Evolutionary conservation across 2,329 filamentous ascomycete genomes (phyloP), one percentile per base, ranked within the genome.

Genomic region (Epichloe gansuensis): DNA sequence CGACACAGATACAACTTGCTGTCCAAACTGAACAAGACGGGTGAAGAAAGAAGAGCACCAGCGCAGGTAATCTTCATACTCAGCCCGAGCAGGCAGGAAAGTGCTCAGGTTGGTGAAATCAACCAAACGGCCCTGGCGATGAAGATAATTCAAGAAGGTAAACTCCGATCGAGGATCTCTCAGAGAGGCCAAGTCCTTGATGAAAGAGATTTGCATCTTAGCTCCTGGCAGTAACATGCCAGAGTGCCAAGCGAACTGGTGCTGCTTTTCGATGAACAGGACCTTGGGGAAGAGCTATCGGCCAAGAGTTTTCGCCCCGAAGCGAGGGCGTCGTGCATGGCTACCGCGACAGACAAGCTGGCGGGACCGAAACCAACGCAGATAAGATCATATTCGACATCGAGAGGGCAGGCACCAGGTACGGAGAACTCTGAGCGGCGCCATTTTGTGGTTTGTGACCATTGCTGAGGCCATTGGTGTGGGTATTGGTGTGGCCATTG

Each of bases 151-250:
- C 64, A 95, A 75, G 71, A 96, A 97, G 13, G 91, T 97, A 69
- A 97, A 97, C 62, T 90, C 80, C 59, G 88, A 95, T 57, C 86
- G 81, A 7, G 91, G 91, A 65, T 97, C 84, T 54, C 91, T 80
- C 59, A 95, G 76, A 3, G 88, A 93, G 3, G 91, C 91, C 67
- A 97, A 80, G 65, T 97, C 91, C 72, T 97, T 97, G 72, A 97
- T 79, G 73, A 95, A 97, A 9, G 88, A 94, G 61, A 97, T 97
- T 67, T 97, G 91, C 91, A 97, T 97, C 71, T 86, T 90, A 50
- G 91, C 88, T 5, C 90, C 91, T 0, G 90, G 88, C 3, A 97
- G 79, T 54, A 96, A 81, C 91, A 97, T 97, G 55, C 91, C 91
- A 0, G 89, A 83, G 68, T 97, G 91, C 91, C 91, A 97, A 54